Conservation (phyloP, 2,329 filamentous ascomycete species). For the Calonectria ilicicola region DNA sequence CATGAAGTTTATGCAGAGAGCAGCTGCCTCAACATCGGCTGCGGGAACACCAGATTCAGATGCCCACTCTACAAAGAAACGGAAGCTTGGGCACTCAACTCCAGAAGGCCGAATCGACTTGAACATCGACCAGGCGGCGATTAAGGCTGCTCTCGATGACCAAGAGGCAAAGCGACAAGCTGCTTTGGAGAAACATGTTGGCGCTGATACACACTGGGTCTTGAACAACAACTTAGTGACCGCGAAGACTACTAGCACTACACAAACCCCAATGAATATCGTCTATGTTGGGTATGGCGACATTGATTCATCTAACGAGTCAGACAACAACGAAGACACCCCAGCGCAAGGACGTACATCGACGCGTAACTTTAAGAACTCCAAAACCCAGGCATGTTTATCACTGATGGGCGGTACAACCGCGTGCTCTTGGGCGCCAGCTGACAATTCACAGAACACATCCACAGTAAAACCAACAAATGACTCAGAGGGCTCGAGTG, state of each 20-base stretch:
- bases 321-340: constrained; percentile 49
- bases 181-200: constrained; percentile 71
- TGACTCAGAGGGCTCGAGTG: constrained; percentile 42
- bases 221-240: constrained; percentile 62
- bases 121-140: constrained; percentile 67
- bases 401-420: background rate
- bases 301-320: constrained; percentile 57
- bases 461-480: constrained; percentile 26
- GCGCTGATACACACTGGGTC: constrained; percentile 82
- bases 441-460: constrained; percentile 31
- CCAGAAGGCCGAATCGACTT: constrained; percentile 52
- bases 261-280: constrained; percentile 62
- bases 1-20: constrained; percentile 98
- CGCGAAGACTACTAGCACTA: constrained; percentile 40
- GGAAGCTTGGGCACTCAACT: constrained; percentile 59
- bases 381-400: constrained; percentile 44
- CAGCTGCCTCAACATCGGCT: constrained; percentile 70
- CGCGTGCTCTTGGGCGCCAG: background rate
- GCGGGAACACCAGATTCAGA: constrained; percentile 60
- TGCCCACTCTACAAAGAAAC: constrained; percentile 71
- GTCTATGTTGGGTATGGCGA: constrained; percentile 69
- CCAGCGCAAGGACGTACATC: constrained; percentile 51
- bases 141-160: constrained; percentile 73
- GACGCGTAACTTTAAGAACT: constrained; percentile 46
- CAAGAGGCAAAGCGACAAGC: constrained; percentile 75